Evolutionary conservation across 306 rosid genomes (phyloP), one percentile per base, ranked within the genome.

Genomic region (Casuarina glauca): DNA sequence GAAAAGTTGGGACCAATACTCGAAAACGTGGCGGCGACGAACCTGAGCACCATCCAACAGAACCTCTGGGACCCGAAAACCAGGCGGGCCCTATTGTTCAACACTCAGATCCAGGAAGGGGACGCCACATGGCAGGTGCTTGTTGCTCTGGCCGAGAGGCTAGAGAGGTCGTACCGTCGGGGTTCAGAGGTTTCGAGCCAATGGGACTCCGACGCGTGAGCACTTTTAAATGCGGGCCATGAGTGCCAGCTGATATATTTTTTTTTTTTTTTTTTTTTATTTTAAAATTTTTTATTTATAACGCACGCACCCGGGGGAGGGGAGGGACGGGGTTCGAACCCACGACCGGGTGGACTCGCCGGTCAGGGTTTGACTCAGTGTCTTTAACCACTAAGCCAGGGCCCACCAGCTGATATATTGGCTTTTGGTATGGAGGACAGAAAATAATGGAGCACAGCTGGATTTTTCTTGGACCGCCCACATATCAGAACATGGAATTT

Each of bases 81-180:
- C 2, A 79, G 77, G 78, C 78, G 89, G 83, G 91, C 96, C 63
- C 88, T 96, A 6, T 76, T 96, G 1, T 96, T 87, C 70, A 80
- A 87, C 60, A 77, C 39, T 42, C 78, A 42, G 53, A 67, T 91
- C 79, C 74, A 88, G n/a, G 86, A 81, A 76, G 97, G 98, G 0
- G 99, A 96, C 43, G 99, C 97, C 93, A 93, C 98, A 83, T 96
- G 99, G 99, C 94, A 90, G 63, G 88, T 91, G 0, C 4, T 96
- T 0, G 72, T 57, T 0, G 57, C 86, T 2, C 79, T 96, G 80
- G 84, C 88, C 0, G 78, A 73, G 76, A 91, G 79, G 84, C 71
- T 89, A 35, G 89, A 43, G 32, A 85, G 91, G 90, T 91, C 97
- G 13, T 61, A 76, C 45, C 78, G 10, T 9, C n/a, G 87, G 68